Conservation (phyloP, 345 rosid species). For the Ceriops tagal region DNA sequence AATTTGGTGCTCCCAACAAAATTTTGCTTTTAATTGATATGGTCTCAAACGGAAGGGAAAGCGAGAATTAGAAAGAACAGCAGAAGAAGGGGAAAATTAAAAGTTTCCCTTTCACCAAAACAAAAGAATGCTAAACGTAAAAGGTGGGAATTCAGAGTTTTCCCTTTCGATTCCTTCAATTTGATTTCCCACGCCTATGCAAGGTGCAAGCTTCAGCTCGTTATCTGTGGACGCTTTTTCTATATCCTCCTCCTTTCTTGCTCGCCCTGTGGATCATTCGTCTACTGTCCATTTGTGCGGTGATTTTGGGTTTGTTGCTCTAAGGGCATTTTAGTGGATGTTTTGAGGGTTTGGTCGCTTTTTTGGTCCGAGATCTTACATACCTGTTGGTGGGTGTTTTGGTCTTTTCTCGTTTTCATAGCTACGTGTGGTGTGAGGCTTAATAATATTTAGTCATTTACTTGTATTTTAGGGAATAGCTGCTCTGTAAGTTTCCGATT, state of each 20-base stretch:
- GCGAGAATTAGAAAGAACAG: slow-evolving; percentile 2
- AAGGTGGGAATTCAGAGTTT: slow-evolving; percentile 43
- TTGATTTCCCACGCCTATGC: slow-evolving; percentile 27
- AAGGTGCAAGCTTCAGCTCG: slow-evolving; percentile 13
- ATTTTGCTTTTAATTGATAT: neutral
- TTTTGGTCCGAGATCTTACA: slow-evolving; percentile 35
- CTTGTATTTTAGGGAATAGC: neutral
- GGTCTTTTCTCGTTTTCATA: slow-evolving; percentile 19
- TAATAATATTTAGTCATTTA: slow-evolving; percentile 1
- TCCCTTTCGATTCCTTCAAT: slow-evolving; percentile 37
- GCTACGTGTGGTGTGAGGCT: neutral
- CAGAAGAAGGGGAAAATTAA: slow-evolving; percentile 1
- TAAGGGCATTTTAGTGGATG: slow-evolving; percentile 14
- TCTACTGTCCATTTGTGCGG: neutral
- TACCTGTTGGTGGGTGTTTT: slow-evolving; percentile 25
- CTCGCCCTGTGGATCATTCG: neutral
- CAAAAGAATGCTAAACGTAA: slow-evolving; percentile 25
- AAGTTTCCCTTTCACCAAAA: slow-evolving; percentile 61
- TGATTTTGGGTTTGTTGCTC: slow-evolving; percentile 19
- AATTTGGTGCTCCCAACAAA: slow-evolving; percentile 10
- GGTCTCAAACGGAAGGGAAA: slow-evolving; percentile 25
- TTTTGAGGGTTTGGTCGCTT: slow-evolving; percentile 33
- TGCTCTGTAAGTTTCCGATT: slow-evolving; percentile 18
- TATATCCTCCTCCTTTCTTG: slow-evolving; percentile 23
- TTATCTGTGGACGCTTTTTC: slow-evolving; percentile 27